Evolutionary conservation across 2,329 filamentous ascomycete genomes (phyloP), one percentile per base, ranked within the genome.

Genomic region (Penicillium olsonii): DNA sequence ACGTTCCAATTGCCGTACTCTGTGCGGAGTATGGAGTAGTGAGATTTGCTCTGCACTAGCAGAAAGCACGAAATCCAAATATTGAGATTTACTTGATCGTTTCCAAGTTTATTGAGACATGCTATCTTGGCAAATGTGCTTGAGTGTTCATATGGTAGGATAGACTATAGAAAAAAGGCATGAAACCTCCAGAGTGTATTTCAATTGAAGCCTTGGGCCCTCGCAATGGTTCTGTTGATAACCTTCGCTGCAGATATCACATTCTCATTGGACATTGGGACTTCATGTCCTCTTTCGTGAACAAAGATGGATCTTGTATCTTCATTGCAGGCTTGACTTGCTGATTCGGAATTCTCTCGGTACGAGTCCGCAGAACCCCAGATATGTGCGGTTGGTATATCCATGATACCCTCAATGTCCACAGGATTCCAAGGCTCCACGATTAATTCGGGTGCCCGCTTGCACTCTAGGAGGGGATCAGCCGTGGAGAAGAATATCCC

Each of bases 401-500:
- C 38, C 6, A 50, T 20, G 20, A 34, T 37, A 9, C 45, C 50
- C 5, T 34, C 29, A 18, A 35, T 15, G 5, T 10, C 22, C 12
- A 27, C 15, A 4, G 42, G 35, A 29, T 50, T 26, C 4, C 50
- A 26, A 14, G 31, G 19, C 10, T 11, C 11, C 18, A 53, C 37
- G 5, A 18, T 24, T 11, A 41, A 31, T 9, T 12, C 15, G 9
- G 42, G 29, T 12, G 43, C 6, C 5, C 39, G 50, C 2, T 47
- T 24, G n/a, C 42, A 50, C 17, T 50, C 47, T 11, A 51, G 27
- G 9, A 50, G 46, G n/a, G 33, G 43, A 2, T 41, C 39, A 2
- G 41, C 45, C 26, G 35, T 50, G 5, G 50, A 53, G 41, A 67
- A 53, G 38, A 66, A 57, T 2, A 66, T 48, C 12, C 62, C 63